Evolutionary conservation across 345 rosid genomes (phyloP).

Genomic region (Eucalyptus curtisii): DNA sequence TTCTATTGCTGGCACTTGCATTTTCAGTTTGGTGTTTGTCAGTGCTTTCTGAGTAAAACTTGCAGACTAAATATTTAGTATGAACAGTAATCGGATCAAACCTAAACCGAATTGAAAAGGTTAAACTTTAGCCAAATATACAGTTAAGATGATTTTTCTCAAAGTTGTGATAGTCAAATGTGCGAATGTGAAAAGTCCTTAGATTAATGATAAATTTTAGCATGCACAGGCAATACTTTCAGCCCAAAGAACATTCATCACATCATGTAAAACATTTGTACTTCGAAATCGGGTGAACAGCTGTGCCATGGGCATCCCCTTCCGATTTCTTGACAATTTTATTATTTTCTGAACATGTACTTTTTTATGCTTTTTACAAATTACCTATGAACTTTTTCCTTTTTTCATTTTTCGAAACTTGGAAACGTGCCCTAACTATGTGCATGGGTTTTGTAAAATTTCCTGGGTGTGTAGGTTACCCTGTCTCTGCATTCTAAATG

Average conservation of each 20-base stretch:
- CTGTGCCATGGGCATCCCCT: background rate
- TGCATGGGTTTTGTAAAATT: background rate
- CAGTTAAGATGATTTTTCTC: background rate
- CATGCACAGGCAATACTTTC: background rate
- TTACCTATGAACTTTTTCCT: background rate
- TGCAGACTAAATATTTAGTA: background rate
- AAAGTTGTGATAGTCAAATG: background rate
- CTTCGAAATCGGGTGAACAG: background rate
- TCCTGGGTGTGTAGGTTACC: background rate
- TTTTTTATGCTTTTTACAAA: background rate
- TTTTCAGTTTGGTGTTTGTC: background rate
- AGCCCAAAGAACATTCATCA: background rate
- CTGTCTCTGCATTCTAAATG: background rate
- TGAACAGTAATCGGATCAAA: background rate
- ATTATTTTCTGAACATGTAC: background rate
- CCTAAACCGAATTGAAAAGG: background rate
- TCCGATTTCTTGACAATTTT: background rate
- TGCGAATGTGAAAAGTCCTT: background rate
- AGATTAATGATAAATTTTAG: background rate
- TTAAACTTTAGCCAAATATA: background rate
- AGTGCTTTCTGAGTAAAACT: background rate
- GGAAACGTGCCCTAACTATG: background rate
- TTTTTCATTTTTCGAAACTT: background rate
- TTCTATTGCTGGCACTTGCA: background rate
- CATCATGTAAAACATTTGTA: background rate